Percentiles rank a stretch among this genome's conserved stretches.
phyloP scores from a whole-genome alignment of 78 protist species.

The Diacronema lutheri region DNA sequence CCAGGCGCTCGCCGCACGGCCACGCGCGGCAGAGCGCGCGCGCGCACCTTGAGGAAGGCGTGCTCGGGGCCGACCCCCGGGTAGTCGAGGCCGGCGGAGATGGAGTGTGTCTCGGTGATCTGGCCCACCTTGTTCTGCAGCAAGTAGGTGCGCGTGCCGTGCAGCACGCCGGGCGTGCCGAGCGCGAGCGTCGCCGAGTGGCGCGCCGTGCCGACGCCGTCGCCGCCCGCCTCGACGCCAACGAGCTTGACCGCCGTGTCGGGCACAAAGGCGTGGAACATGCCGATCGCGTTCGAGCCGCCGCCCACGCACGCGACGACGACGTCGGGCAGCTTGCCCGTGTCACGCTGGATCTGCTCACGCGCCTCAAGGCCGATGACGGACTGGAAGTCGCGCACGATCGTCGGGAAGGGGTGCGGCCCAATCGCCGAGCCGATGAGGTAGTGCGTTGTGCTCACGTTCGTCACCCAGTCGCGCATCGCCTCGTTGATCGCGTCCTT shows the following conservation, averaged over 20 bases:
- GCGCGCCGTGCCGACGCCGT: conserved; percentile 39
- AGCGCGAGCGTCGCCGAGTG: conserved; percentile 59
- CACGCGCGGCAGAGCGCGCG: not conserved
- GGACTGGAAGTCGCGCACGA: conserved; percentile 85
- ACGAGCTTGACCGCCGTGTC: conserved; percentile 52
- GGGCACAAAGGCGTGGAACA: conserved; percentile 62
- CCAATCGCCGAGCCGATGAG: conserved; percentile 86
- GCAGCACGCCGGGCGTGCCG: conserved; percentile 67
- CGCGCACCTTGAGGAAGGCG: conserved; percentile 64
- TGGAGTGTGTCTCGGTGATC: conserved; percentile 72
- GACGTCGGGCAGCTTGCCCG: conserved; percentile 73
- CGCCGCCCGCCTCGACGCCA: conserved; percentile 81
- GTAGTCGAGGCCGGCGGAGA: conserved; percentile 53
- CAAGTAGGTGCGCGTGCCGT: conserved; percentile 79
- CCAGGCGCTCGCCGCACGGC: no score
- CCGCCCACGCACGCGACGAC: conserved; percentile 93
- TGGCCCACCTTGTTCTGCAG: conserved; percentile 71
- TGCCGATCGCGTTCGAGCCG: conserved; percentile 83
- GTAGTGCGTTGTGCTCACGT: conserved; percentile 65
- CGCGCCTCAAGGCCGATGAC: conserved; percentile 79
- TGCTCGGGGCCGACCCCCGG: conserved; percentile 89
- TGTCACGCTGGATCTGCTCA: not conserved
- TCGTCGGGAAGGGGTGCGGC: conserved; percentile 79
- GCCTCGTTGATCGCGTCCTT: conserved; percentile 55
- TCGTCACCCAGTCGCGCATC: conserved; percentile 80